A percentile compares a stretch with the other conserved stretches of the same genome.
Conservation (phyloP, 1,284 basidiomycete genomes). For the Wolfiporia cocos region DNA sequence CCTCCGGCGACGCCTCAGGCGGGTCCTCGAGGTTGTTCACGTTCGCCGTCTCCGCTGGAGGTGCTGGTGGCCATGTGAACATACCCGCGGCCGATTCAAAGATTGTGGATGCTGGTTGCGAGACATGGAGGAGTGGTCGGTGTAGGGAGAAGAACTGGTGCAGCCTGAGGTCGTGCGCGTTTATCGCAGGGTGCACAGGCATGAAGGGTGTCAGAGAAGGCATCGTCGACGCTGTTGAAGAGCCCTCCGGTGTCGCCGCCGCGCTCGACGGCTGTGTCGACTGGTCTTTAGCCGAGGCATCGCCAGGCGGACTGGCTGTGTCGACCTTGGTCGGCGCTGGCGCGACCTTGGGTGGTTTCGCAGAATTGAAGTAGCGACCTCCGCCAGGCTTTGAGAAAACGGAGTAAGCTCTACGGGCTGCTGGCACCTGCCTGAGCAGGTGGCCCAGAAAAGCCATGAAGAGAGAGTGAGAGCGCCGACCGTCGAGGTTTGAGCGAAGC, state of each 20-base stretch:
- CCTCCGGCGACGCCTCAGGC: constrained; percentile 51
- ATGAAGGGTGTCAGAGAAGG: constrained; percentile 11
- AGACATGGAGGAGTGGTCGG: constrained; percentile 63
- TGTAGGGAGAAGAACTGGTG: constrained; percentile 78
- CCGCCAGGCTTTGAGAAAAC: constrained; percentile 75
- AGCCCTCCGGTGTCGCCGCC: constrained; percentile 10
- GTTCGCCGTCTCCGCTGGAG: constrained; percentile 10
- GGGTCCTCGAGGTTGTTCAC: constrained; percentile 38
- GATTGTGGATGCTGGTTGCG: constrained; percentile 47
- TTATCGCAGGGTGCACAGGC: constrained; percentile 47
- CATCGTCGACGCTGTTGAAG: constrained; percentile 1
- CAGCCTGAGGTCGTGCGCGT: constrained; percentile 61
- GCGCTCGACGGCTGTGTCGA: constrained; percentile 11
- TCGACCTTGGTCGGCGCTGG: constrained; percentile 20
- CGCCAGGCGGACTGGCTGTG: constrained; percentile 14
- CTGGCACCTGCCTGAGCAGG: constrained; percentile 40
- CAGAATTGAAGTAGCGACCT: constrained; percentile 66
- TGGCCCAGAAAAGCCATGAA: constrained; percentile 41
- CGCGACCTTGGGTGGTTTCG: constrained; percentile 42
- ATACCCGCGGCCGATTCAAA: constrained; percentile 39
- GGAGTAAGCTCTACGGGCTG: constrained; percentile 56
- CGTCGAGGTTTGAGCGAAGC: background rate
- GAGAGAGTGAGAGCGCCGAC: constrained; percentile 5
- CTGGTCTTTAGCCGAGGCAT: constrained; percentile 20
- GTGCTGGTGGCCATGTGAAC: constrained; percentile 10